Evolutionary conservation across 2,329 filamentous ascomycete genomes (phyloP), one percentile per base, ranked within the genome.

Genomic region (Ascocoryne sarcoides): DNA sequence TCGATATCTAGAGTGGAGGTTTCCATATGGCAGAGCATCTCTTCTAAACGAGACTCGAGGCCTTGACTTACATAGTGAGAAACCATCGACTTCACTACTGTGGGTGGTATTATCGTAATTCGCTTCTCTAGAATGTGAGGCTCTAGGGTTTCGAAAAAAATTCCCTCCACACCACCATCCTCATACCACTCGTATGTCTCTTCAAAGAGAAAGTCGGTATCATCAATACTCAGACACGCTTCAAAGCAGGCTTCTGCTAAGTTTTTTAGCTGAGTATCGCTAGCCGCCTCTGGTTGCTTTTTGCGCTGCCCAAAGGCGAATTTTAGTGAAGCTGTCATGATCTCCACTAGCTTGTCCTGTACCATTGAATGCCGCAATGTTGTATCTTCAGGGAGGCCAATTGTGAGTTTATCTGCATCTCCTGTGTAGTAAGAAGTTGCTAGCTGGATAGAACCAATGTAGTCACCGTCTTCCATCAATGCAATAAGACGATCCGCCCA

Each of bases 391-490:
- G 93, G 90, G 8, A 98, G 67, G 0, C 92, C 92, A 40, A 98
- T 85, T 0, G 92, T 96, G 37, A 96, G 73, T 61, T 92, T 95
- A 60, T 95, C 87, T n/a, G 86, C 78, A 55, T 88, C 80, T 17
- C 92, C 92, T 5, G 79, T 82, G 59, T 94, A 96, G 62, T 96
- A 98, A 1, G 83, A 84, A 1, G 88, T 94, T 8, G 90, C 93
- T 43, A 98, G 71, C 49, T 82, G 76, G 45, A 98, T 95, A 2
- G 92, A 89, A 10, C 79, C 84, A 48, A 98, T 84, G 56, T 94
- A 95, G 62, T 96, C 88, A n/a, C 92, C 92, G 42, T 88, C 78
- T 60, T 96, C 89, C 85, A 98, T 95, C 52, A 96, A 70, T 0
- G 90, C 89, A 50, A 95, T 79, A 14, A 98, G 68, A 30, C 92